Conservation (phyloP, 495 filamentous ascomycete species). For the Beverwykella pulmonaria region DNA sequence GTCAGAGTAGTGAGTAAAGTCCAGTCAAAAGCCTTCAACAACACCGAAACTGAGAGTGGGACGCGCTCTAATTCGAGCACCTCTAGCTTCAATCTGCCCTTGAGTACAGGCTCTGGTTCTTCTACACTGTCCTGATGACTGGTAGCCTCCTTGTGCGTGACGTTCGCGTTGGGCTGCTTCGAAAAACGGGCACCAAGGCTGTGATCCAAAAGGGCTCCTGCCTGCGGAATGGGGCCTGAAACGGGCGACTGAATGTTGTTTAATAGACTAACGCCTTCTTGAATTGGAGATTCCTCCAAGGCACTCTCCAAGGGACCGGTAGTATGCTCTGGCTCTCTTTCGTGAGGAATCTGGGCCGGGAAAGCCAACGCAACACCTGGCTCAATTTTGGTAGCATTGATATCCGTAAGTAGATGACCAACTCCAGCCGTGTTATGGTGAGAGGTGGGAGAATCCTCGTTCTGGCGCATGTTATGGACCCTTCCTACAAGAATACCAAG, state of each 20-base stretch:
- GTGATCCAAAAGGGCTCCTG: neutral
- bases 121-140: neutral
- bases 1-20: constrained; percentile 75
- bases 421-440: constrained; percentile 9
- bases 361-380: neutral
- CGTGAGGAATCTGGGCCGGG: neutral
- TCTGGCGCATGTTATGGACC: constrained; percentile 63
- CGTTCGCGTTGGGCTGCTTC: neutral
- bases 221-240: neutral
- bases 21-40: constrained; percentile 79
- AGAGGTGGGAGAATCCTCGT: constrained; percentile 28
- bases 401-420: neutral
- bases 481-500: constrained; percentile 70
- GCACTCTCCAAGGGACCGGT: constrained; percentile 9
- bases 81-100: constrained; percentile 65
- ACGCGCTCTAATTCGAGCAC: constrained; percentile 84
- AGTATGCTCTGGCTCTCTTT: constrained; percentile 23
- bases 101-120: constrained; percentile 21
- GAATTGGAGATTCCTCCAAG: constrained; percentile 3
- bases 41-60: constrained; percentile 66
- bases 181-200: neutral
- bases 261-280: constrained; percentile 28
- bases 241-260: neutral
- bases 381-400: neutral
- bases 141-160: neutral